Evolutionary conservation across 2,329 filamentous ascomycete genomes (phyloP).

Genomic region (Fusarium continuum): DNA sequence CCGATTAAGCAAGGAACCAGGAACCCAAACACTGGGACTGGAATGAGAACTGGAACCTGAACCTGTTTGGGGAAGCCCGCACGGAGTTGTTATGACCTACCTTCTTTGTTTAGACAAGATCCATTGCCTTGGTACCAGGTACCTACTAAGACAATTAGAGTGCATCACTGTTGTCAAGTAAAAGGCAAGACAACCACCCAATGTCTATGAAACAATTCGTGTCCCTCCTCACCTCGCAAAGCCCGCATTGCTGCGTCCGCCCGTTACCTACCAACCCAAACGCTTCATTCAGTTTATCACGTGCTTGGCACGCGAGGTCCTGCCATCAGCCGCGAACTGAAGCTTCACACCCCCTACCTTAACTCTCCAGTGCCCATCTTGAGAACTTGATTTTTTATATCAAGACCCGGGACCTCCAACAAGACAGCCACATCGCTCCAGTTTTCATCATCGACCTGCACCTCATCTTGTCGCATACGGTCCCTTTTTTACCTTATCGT

Average conservation of each 20-base stretch:
- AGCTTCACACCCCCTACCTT: slow-evolving; percentile 30
- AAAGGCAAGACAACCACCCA: not conserved
- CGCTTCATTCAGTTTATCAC: slow-evolving; percentile 31
- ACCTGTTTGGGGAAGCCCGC: slow-evolving; percentile 24
- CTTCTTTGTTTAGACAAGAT: not conserved
- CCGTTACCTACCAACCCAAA: slow-evolving; percentile 14
- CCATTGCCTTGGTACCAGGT: no score
- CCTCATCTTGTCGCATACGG: not conserved
- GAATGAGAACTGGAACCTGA: slow-evolving; percentile 12
- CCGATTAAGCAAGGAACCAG: slow-evolving; percentile 32
- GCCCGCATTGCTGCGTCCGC: slow-evolving; percentile 25
- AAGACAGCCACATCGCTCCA: not conserved
- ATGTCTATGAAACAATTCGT: slow-evolving; percentile 12
- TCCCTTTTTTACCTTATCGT: not conserved
- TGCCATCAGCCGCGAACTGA: slow-evolving; percentile 6
- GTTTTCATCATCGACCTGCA: not conserved
- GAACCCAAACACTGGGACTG: slow-evolving; percentile 16
- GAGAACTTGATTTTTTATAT: slow-evolving; percentile 28
- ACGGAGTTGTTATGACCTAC: slow-evolving; percentile 25
- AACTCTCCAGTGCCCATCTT: not conserved
- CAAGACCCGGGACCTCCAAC: slow-evolving; percentile 5
- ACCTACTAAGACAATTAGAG: no score
- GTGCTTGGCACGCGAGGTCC: slow-evolving; percentile 19
- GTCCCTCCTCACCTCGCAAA: not conserved
- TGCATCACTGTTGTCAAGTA: slow-evolving; percentile 5